These are phyloP conservation scores for Penicillium argentinense DNA, from an alignment of 495 filamentous ascomycete genomes.

Conservation along the genomic window DNA sequence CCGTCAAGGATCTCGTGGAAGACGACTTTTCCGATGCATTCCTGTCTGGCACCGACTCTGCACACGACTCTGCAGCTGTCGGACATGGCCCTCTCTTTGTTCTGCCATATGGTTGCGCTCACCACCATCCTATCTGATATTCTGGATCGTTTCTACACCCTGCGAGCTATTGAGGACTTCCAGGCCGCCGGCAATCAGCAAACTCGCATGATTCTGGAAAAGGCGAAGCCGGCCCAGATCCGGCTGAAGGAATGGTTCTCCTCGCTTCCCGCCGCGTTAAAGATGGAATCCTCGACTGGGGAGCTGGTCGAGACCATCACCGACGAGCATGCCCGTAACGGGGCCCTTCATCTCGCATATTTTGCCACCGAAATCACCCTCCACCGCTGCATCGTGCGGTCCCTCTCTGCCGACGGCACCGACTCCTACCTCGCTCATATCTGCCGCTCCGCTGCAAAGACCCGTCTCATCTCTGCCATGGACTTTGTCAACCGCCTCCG, in stretches of 20 bases:
- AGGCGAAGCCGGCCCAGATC: conserved; percentile 61
- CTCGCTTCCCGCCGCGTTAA: conserved; percentile 49
- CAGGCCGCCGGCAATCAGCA: conserved; percentile 48
- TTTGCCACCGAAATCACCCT: conserved; percentile 63
- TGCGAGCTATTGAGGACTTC: conserved; percentile 55
- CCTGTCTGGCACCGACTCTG: conserved; percentile 29
- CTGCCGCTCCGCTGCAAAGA: conserved; percentile 79
- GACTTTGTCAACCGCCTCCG: conserved; percentile 59
- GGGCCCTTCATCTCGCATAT: conserved; percentile 60
- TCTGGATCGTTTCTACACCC: conserved; percentile 60
- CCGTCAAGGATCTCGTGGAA: conserved; percentile 52
- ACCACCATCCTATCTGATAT: conserved; percentile 62
- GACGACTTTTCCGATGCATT: conserved; percentile 50
- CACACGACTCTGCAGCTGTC: conserved; percentile 38
- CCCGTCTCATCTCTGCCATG: conserved; percentile 57
- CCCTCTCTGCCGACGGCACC: conserved; percentile 41
- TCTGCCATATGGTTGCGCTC: conserved; percentile 59
- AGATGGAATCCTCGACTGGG: conserved; percentile 50
- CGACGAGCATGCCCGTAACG: conserved; percentile 44
- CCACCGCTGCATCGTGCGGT: conserved; percentile 59
- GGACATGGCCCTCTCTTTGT: conserved; percentile 50
- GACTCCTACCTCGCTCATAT: conserved; percentile 77
- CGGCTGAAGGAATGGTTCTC: conserved; percentile 60
- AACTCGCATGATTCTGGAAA: conserved; percentile 56
- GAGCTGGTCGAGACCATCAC: conserved; percentile 43